These are phyloP conservation scores for Arachnomyces sp. DNA, from an alignment of 2,329 filamentous ascomycete genomes.

Conservation along the genomic window DNA sequence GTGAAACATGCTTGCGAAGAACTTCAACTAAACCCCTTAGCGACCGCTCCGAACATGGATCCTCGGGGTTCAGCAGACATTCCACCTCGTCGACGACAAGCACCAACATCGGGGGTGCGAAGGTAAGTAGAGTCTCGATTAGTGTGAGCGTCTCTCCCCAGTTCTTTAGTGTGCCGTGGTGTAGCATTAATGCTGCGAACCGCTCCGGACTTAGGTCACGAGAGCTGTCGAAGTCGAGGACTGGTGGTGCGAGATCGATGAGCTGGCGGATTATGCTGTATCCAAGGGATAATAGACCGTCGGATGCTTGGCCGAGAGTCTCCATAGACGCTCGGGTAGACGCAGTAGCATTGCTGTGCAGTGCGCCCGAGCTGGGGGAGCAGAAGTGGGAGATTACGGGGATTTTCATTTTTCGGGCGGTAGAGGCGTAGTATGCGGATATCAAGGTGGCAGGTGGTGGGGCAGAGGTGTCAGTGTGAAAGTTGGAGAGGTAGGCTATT, in stretches of 20 bases:
- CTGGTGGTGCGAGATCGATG: slow-evolving; percentile 28
- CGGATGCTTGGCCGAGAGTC: slow-evolving; percentile 17
- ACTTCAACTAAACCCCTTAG: slow-evolving; percentile 6
- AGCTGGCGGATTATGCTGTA: slow-evolving; percentile 33
- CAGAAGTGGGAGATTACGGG: slow-evolving; percentile 33
- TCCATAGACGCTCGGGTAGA: slow-evolving; percentile 13
- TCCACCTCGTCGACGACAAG: slow-evolving; percentile 31
- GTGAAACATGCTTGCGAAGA: too few relatives aligned
- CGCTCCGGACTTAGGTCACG: slow-evolving; percentile 29
- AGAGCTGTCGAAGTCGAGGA: slow-evolving; percentile 26
- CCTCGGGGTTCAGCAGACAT: slow-evolving; percentile 16
- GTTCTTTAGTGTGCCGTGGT: slow-evolving; percentile 23
- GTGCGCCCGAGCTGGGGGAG: slow-evolving; percentile 5
- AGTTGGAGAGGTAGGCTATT: slow-evolving; percentile 24
- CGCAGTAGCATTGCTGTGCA: slow-evolving; percentile 11
- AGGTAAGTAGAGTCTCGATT: slow-evolving; percentile 28
- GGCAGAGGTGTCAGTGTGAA: slow-evolving; percentile 15
- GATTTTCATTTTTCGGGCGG: slow-evolving; percentile 22
- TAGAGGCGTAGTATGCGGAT: slow-evolving; percentile 26
- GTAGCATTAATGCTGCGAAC: slow-evolving; percentile 11
- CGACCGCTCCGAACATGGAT: slow-evolving; percentile 24
- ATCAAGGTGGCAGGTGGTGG: slow-evolving; percentile 24
- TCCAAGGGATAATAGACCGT: slow-evolving; percentile 28
- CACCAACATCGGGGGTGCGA: slow-evolving; percentile 28
- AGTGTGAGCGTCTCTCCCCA: slow-evolving; percentile 30